phyloP scores from a whole-genome alignment of 129 eudicot species.

The Apium graveolens region DNA sequence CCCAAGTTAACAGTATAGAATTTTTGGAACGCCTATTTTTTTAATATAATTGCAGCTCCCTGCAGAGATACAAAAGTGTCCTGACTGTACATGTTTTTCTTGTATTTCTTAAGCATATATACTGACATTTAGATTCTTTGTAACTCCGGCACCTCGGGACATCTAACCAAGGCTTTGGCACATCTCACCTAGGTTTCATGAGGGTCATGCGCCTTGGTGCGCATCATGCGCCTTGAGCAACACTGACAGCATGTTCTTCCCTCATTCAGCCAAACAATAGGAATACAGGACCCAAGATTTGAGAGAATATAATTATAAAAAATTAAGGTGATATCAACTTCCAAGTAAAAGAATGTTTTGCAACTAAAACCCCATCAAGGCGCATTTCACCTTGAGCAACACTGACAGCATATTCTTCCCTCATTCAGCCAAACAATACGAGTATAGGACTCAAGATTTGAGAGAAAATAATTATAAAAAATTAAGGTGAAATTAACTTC shows the following conservation, averaged over 20 bases:
- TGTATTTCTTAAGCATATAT: background rate
- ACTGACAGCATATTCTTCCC: background rate
- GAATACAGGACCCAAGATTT: background rate
- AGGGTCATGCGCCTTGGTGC: background rate
- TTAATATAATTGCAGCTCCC: background rate
- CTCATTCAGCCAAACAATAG: background rate
- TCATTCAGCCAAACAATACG: background rate
- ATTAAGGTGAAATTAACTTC: background rate
- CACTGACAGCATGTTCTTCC: background rate
- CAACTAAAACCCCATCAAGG: no score
- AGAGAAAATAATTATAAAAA: background rate
- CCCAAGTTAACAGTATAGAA: background rate
- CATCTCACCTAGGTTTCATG: background rate
- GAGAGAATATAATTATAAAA: background rate
- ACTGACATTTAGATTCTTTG: background rate
- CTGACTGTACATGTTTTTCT: background rate
- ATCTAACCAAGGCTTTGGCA: background rate
- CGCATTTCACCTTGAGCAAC: background rate
- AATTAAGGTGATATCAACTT: background rate
- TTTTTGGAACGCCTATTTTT: background rate
- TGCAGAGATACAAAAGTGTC: background rate
- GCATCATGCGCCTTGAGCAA: background rate
- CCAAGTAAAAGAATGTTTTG: background rate
- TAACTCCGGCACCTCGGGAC: background rate
- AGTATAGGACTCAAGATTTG: background rate